Conservation (phyloP, 1,284 basidiomycete genomes). For the Cutaneotrichosporon sp. region DNA sequence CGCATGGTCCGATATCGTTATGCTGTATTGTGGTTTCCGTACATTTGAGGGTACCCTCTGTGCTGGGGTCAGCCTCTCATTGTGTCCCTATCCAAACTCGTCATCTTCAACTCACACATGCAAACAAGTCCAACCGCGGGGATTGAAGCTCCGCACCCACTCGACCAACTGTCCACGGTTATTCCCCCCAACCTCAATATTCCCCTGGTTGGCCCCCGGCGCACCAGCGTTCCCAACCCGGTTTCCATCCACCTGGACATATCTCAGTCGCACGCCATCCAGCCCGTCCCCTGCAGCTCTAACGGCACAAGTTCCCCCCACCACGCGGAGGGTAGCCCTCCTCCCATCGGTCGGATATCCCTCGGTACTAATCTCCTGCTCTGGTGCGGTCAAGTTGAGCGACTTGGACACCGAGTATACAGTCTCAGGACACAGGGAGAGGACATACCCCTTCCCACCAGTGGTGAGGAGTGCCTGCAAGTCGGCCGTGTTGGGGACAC, state of each 20-base stretch:
- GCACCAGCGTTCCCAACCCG: slow-evolving; percentile 25
- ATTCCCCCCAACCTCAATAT: slow-evolving; percentile 51
- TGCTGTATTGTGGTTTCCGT: slow-evolving; percentile 2
- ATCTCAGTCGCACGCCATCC: slow-evolving; percentile 60
- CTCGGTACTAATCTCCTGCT: slow-evolving; percentile 51
- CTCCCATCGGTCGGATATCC: slow-evolving; percentile 65
- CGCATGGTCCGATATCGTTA: slow-evolving; percentile 12
- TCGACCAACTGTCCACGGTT: slow-evolving; percentile 47
- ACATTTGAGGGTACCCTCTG: background rate
- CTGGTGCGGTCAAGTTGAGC: slow-evolving; percentile 63
- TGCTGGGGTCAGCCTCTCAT: background rate
- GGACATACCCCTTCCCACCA: slow-evolving; percentile 64
- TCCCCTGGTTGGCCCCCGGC: background rate
- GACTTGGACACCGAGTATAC: slow-evolving; percentile 65
- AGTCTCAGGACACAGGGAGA: slow-evolving; percentile 64
- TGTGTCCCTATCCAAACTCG: too few species aligned
- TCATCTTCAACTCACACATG: slow-evolving; percentile 22
- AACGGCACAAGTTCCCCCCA: slow-evolving; percentile 67
- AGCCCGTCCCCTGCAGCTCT: slow-evolving; percentile 63
- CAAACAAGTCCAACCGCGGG: slow-evolving; percentile 46
- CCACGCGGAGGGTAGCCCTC: slow-evolving; percentile 61
- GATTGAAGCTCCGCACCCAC: slow-evolving; percentile 44
- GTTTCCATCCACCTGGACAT: slow-evolving; percentile 64
- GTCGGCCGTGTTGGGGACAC: slow-evolving; percentile 50
- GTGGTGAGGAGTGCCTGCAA: slow-evolving; percentile 66